Evolutionary conservation across 306 rosid species (phyloP).

Genomic region (Lablab purpureus): DNA sequence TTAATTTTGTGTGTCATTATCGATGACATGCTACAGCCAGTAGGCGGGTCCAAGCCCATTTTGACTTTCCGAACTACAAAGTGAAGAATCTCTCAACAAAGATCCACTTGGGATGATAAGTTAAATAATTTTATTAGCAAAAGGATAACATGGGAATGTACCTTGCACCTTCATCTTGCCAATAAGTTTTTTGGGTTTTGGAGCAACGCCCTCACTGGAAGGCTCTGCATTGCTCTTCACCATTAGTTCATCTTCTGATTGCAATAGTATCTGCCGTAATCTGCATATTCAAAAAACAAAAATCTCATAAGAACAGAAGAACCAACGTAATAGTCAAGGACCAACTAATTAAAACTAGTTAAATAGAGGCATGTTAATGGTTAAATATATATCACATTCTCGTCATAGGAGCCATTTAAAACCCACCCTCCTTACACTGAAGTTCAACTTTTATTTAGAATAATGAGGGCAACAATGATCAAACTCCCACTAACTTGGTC

Average conservation of each 20-base stretch:
- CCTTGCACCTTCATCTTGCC: slow-evolving; percentile 99
- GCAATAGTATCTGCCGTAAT: slow-evolving; percentile 82
- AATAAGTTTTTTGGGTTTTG: slow-evolving; percentile 84
- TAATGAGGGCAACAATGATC: background rate
- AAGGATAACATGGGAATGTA: slow-evolving; percentile 47
- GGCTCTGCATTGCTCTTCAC: slow-evolving; percentile 76
- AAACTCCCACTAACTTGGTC: background rate
- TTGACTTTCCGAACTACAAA: slow-evolving; percentile 92
- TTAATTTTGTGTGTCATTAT: slow-evolving; percentile 60
- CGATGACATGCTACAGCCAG: slow-evolving; percentile 86
- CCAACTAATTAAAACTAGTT: background rate
- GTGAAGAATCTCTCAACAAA: slow-evolving; percentile 36
- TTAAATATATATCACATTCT: background rate
- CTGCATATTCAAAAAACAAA: slow-evolving; percentile 52
- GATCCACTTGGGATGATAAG: slow-evolving; percentile 28
- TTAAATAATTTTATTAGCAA: slow-evolving; percentile 36
- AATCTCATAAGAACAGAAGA: slow-evolving; percentile 25
- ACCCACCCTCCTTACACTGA: background rate
- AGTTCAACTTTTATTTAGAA: slow-evolving; percentile 10
- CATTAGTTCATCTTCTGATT: slow-evolving; percentile 92
- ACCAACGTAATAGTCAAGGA: background rate
- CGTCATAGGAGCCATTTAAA: background rate
- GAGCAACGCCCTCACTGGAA: slow-evolving; percentile 81
- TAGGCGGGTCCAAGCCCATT: slow-evolving; percentile 80
- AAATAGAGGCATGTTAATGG: background rate